phyloP scores from a whole-genome alignment of 2,329 filamentous ascomycete species.

The Exophiala lecanii-corni region DNA sequence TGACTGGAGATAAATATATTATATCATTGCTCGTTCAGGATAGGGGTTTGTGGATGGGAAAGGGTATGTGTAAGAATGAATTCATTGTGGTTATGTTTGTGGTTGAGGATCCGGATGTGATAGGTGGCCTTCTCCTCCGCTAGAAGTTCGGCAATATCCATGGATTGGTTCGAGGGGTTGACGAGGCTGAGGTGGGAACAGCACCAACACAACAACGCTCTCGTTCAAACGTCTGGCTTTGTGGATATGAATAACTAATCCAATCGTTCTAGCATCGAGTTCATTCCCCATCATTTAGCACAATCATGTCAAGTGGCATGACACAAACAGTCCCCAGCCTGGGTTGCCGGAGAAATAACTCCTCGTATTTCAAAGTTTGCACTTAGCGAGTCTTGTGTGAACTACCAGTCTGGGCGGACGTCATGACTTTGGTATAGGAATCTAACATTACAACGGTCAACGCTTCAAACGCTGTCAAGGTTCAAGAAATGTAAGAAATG shows the following conservation, averaged over 20 bases:
- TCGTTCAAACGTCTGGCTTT: neutral
- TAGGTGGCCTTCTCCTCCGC: slow-evolving; percentile 2
- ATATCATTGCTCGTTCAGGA: too few relatives aligned
- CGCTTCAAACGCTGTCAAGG: too few relatives aligned
- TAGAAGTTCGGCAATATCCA: slow-evolving; percentile 10
- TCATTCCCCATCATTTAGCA: too few relatives aligned
- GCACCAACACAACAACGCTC: neutral
- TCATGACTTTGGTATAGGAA: slow-evolving; percentile 5
- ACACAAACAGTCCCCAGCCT: too few relatives aligned
- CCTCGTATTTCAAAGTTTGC: neutral
- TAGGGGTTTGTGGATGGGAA: too few relatives aligned
- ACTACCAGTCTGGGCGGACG: slow-evolving; percentile 5
- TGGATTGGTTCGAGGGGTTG: slow-evolving; percentile 8
- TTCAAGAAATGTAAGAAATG: neutral
- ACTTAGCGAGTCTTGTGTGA: neutral
- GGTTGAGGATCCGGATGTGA: too few relatives aligned
- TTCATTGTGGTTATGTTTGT: too few relatives aligned
- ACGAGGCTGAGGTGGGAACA: too few relatives aligned
- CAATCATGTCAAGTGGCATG: too few relatives aligned
- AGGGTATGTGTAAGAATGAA: too few relatives aligned
- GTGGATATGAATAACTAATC: neutral
- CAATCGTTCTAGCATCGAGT: too few relatives aligned
- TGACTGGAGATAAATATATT: too few relatives aligned
- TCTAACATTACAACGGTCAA: slow-evolving; percentile 1
- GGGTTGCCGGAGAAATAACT: neutral